Evolutionary conservation across 257 asterid species (phyloP), one percentile per base, ranked within the genome.

Genomic region (Petunia secreta): DNA sequence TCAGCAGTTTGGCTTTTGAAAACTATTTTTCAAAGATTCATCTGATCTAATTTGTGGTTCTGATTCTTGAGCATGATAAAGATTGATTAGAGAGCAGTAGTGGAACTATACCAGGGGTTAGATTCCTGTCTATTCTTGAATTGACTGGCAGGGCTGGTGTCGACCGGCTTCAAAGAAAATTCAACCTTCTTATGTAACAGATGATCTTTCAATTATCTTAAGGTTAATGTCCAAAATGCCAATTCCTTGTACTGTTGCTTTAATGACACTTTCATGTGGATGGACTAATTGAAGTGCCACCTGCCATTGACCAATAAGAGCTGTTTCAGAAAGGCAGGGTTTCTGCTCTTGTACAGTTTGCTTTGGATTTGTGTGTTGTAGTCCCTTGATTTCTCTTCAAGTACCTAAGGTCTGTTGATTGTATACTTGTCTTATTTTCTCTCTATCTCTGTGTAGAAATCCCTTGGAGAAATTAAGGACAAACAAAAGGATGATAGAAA

Each of bases 51-150:
- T 43, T 67, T 68, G 55, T n/a, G 15, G 1, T 37, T 43, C 7
- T 68, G 75, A 68, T 43, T 68, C 39, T 43, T 68, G 40, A 43
- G 44, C 75, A 43, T 43, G 57, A 68, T 68, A 57, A 68, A 41
- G 57, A 44, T 68, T 68, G 76, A 68, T 68, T 44, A 68, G 76
- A 16, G 38, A 68, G 16, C 76, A 16, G 5, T 4, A 44, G 14
- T 16, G 76, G 40, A 16, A 66, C 9, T 15, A 68, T 68, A 44
- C 76, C 57, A 44, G 16, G 57, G 5, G 58, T 9, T 10, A 8
- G 76, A 37, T 44, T 44, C 41, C 58, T 34, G 55, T 68, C 44
- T 68, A 9, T 68, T 53, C 58, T 68, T 68, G 76, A 4, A 44
- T 44, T 8, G 9, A 68, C 9, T 25, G 25, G 25, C 25, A 25